Evolutionary conservation across 345 rosid species (phyloP).

Genomic region (Firmiana major): DNA sequence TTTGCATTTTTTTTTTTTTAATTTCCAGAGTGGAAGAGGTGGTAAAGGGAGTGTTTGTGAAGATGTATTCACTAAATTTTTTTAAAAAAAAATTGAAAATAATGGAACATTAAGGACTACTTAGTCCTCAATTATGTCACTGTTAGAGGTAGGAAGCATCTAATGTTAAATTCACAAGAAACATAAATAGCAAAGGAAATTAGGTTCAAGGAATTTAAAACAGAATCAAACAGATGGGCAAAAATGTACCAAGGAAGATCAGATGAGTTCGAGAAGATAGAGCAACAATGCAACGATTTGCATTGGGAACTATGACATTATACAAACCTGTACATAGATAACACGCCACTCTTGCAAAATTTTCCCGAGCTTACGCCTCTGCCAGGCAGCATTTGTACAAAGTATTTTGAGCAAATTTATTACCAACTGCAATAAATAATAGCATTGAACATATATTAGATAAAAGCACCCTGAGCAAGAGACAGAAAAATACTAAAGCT

Average conservation of each 20-base stretch:
- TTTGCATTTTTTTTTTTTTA: neutral
- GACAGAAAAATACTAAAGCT: constrained; percentile 10
- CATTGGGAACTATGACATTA: constrained; percentile 5
- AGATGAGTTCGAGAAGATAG: constrained; percentile 6
- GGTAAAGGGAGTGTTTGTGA: neutral
- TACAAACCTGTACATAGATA: constrained; percentile 68
- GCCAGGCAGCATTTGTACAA: constrained; percentile 97
- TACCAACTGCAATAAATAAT: constrained; percentile 65
- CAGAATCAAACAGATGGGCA: neutral
- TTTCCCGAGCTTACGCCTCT: constrained; percentile 98
- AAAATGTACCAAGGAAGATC: constrained; percentile 1
- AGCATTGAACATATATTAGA: constrained; percentile 24
- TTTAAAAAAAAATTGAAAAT: neutral
- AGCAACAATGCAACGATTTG: neutral
- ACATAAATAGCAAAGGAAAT: neutral
- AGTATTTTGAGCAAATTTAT: constrained; percentile 86
- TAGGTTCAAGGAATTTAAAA: neutral
- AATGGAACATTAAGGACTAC: neutral
- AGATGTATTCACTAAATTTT: neutral
- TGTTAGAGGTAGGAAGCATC: neutral
- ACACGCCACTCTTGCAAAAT: constrained; percentile 94
- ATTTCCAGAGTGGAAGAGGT: neutral
- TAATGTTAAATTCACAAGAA: neutral
- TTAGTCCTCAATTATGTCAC: constrained; percentile 5
- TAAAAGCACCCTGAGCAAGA: constrained; percentile 6